These are phyloP conservation scores for Linaria vulgaris DNA, from an alignment of 257 asterid genomes.

Conservation along the genomic window DNA sequence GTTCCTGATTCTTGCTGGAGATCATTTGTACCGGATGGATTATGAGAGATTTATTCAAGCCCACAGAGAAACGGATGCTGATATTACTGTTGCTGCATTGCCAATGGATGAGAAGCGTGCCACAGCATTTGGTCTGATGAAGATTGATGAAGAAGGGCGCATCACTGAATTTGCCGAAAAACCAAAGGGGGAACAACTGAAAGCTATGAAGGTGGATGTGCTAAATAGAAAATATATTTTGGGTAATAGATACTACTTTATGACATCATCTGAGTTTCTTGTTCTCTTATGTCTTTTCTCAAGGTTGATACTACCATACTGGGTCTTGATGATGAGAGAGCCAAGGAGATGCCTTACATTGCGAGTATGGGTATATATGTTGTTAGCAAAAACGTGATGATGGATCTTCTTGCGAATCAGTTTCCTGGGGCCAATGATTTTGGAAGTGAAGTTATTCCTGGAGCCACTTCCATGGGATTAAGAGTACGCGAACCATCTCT, in stretches of 20 bases:
- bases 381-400: constrained; percentile 90
- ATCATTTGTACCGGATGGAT: constrained; percentile 93
- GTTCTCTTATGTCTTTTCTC: constrained; percentile 8
- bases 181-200: constrained; percentile 87
- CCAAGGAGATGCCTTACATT: constrained; percentile 90
- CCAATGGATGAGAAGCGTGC: constrained; percentile 98
- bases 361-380: constrained; percentile 99
- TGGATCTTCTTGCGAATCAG: constrained; percentile 62
- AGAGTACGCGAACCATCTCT: constrained; percentile 49
- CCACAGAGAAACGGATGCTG: constrained; percentile 98
- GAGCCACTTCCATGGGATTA: constrained; percentile 83
- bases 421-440: constrained; percentile 96
- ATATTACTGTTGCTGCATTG: constrained; percentile 92
- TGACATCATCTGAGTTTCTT: constrained; percentile 19
- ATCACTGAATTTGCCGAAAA: constrained; percentile 87
- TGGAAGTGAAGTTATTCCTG: constrained; percentile 98
- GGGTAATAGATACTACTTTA: neutral
- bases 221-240: constrained; percentile 1
- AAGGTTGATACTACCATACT: constrained; percentile 94
- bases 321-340: constrained; percentile 93
- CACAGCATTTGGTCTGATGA: constrained; percentile 92
- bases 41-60: constrained; percentile 94
- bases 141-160: constrained; percentile 97
- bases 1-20: constrained; percentile 88
- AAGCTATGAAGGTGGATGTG: constrained; percentile 69